These are phyloP conservation scores for Mycena kentingensis DNA, from an alignment of 768 basidiomycete species.

Conservation along the genomic window DNA sequence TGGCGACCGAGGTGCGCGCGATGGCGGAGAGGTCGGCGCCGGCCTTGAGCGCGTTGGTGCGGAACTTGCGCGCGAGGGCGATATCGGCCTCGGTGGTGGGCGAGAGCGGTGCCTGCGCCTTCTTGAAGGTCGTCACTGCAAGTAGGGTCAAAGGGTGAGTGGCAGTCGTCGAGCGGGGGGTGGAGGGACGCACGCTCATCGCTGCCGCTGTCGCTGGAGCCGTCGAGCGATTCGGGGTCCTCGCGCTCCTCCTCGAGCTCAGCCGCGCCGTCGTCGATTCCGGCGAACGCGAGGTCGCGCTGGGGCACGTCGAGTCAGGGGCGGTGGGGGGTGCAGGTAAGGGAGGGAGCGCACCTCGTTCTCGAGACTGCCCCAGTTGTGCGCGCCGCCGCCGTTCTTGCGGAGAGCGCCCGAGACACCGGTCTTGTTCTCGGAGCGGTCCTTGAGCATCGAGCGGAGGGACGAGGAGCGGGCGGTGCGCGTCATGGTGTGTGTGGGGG, in stretches of 20 bases:
- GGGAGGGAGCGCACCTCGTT: conserved; percentile 46
- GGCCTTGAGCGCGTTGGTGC: conserved; percentile 72
- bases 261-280: conserved; percentile 57
- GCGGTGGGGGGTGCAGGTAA: too few relatives aligned
- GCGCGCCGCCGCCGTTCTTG: conserved; percentile 78
- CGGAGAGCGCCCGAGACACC: conserved; percentile 71
- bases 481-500: conserved; percentile 79
- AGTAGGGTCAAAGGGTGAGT: background rate
- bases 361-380: conserved; percentile 82
- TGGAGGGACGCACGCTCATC: conserved; percentile 11
- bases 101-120: conserved; percentile 17
- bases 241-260: conserved; percentile 62
- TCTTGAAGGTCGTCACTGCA: conserved; percentile 8
- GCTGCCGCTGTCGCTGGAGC: conserved; percentile 15
- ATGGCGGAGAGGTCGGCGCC: conserved; percentile 72
- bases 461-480: conserved; percentile 74
- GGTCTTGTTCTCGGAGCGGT: conserved; percentile 78
- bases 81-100: conserved; percentile 47
- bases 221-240: conserved; percentile 42
- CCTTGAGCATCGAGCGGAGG: conserved; percentile 71
- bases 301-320: background rate
- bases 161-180: background rate
- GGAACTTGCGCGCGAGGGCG: conserved; percentile 51
- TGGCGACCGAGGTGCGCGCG: conserved; percentile 79
- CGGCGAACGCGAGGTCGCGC: conserved; percentile 58